These are phyloP conservation scores for Paracorniculantispora psalliotae DNA, from an alignment of 2,329 filamentous ascomycete genomes.

Conservation along the genomic window DNA sequence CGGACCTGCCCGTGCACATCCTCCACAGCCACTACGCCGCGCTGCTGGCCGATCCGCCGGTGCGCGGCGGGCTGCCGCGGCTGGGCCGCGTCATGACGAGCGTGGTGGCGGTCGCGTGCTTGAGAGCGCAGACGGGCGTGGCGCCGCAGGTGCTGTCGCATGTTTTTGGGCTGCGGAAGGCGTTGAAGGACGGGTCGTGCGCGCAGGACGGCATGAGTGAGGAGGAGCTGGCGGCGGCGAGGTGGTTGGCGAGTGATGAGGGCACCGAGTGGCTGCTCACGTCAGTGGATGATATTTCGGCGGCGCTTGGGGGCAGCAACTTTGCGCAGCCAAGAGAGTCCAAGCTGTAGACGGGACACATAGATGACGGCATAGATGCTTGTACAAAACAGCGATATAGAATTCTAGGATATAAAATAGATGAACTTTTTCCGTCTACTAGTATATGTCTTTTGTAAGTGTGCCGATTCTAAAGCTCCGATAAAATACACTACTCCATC, in stretches of 20 bases:
- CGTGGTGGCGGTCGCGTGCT: constrained; percentile 66
- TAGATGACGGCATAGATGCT: background rate
- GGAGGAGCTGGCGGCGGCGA: constrained; percentile 28
- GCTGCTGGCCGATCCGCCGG: constrained; percentile 63
- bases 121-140: constrained; percentile 75
- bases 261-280: constrained; percentile 43
- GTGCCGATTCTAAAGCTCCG: background rate
- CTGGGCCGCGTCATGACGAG: constrained; percentile 69
- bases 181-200: constrained; percentile 61
- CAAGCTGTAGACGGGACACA: constrained; percentile 21
- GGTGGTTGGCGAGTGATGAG: constrained; percentile 41
- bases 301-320: constrained; percentile 39
- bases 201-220: constrained; percentile 28
- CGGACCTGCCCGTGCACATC: constrained; percentile 77
- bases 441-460: background rate
- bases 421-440: background rate
- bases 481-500: constrained; percentile 29
- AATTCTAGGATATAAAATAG: background rate
- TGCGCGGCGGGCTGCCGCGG: constrained; percentile 37
- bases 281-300: constrained; percentile 40
- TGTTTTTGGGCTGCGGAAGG: constrained; percentile 75
- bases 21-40: constrained; percentile 69
- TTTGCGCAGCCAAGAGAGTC: constrained; percentile 28
- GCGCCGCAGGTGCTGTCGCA: constrained; percentile 78
- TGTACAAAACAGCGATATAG: background rate